phyloP scores from a whole-genome alignment of 441 rosid species.

The Populus tomentosa region DNA sequence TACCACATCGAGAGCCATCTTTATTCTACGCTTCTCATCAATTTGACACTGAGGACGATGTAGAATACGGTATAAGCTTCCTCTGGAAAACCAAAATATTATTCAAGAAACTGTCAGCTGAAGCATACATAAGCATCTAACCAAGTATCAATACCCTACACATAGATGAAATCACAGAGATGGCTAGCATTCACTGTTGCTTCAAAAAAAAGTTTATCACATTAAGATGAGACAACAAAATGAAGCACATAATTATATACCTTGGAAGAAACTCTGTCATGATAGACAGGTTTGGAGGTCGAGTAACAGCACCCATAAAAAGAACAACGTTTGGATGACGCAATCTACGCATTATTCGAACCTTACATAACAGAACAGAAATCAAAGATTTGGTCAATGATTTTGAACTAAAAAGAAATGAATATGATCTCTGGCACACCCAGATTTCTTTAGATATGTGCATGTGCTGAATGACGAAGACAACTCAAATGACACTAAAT shows the following conservation, averaged over 20 bases:
- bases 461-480: not conserved
- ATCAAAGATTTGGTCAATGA: conserved; percentile 6
- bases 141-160: not conserved
- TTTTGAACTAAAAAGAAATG: not conserved
- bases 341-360: conserved; percentile 94
- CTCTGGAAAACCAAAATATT: conserved; percentile 46
- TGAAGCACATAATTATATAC: conserved; percentile 31
- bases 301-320: conserved; percentile 98
- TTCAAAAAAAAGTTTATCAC: conserved; percentile 4
- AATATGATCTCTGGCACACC: not conserved
- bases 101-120: conserved; percentile 9
- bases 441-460: not conserved
- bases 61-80: conserved; percentile 87
- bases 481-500: not conserved
- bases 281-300: conserved; percentile 95
- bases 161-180: conserved; percentile 3
- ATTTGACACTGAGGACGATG: conserved; percentile 89
- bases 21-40: conserved; percentile 89
- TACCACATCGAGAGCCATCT: conserved; percentile 99
- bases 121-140: not conserved
- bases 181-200: conserved; percentile 7
- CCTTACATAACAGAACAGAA: conserved; percentile 40
- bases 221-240: conserved; percentile 11
- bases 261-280: conserved; percentile 96
- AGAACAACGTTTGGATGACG: conserved; percentile 98